These are phyloP conservation scores for Carnegiea gigantea DNA, from an alignment of 179 eudicot species.

Conservation along the genomic window DNA sequence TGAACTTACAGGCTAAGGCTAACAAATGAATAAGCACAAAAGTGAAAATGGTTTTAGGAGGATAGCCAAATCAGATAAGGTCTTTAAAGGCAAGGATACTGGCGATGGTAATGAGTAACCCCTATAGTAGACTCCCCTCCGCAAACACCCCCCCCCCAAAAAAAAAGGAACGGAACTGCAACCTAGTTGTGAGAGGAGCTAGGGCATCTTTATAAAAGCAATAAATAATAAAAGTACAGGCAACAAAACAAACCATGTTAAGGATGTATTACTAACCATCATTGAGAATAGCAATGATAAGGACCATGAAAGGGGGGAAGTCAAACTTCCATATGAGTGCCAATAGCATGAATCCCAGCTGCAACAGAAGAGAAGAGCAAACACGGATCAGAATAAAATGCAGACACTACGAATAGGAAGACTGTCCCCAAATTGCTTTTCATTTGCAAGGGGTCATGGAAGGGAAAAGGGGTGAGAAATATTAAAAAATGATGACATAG, in stretches of 20 bases:
- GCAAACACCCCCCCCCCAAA: too few species aligned
- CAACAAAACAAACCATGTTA: neutral
- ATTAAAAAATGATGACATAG: neutral
- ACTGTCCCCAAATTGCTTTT: neutral
- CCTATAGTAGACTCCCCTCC: too few species aligned
- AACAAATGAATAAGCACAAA: too few species aligned
- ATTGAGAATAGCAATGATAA: slow-evolving; percentile 86
- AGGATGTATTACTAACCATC: slow-evolving; percentile 49
- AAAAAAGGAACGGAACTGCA: too few species aligned
- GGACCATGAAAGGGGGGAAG: slow-evolving; percentile 91
- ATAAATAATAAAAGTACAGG: neutral
- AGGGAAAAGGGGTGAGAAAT: neutral
- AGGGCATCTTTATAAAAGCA: neutral
- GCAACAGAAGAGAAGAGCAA: slow-evolving; percentile 3
- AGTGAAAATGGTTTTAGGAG: too few species aligned
- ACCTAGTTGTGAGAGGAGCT: too few species aligned
- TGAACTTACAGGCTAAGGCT: too few species aligned
- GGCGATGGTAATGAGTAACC: too few species aligned
- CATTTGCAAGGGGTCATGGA: neutral
- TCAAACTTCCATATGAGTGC: slow-evolving; percentile 83
- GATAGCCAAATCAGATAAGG: too few species aligned
- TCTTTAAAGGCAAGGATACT: too few species aligned
- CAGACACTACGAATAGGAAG: neutral
- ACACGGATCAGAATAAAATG: slow-evolving; percentile 6
- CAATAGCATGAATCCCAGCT: slow-evolving; percentile 83